Evolutionary conservation across 192 early-diverging fungal genomes (phyloP).

Genomic region (Mycoemilia scoparia): DNA sequence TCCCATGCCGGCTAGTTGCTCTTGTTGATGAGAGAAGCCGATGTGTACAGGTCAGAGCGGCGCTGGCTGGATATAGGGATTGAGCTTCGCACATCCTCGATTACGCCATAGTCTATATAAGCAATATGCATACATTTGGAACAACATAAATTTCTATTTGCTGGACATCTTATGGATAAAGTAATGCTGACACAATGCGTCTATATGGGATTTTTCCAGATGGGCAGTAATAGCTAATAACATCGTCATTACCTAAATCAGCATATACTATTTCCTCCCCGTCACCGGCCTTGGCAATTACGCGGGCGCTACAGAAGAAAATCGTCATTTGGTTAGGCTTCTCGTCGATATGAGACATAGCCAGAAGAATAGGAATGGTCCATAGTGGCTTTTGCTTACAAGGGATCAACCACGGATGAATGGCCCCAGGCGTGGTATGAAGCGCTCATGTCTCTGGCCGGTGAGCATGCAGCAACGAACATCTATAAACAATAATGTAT

Average conservation of each 20-base stretch:
- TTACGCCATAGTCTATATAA: slow-evolving; percentile 29
- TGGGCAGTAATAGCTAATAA: slow-evolving; percentile 59
- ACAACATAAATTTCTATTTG: slow-evolving; percentile 46
- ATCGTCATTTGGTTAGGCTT: too few species aligned
- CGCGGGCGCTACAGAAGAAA: too few species aligned
- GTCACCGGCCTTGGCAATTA: slow-evolving; percentile 58
- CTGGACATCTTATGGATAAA: slow-evolving; percentile 8
- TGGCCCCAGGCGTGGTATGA: slow-evolving; percentile 88
- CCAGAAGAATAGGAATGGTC: neutral
- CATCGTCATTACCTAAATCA: slow-evolving; percentile 41
- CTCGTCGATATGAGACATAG: neutral
- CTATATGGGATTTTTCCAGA: slow-evolving; percentile 55
- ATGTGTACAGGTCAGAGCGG: slow-evolving; percentile 87
- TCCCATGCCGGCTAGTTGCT: too few species aligned
- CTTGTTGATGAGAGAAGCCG: too few species aligned
- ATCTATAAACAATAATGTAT: too few species aligned
- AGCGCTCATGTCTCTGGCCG: slow-evolving; percentile 59
- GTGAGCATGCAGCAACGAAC: slow-evolving; percentile 89
- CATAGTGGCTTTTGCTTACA: too few species aligned
- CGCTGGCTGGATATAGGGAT: slow-evolving; percentile 71
- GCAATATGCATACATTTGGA: slow-evolving; percentile 34
- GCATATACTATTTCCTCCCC: slow-evolving; percentile 65
- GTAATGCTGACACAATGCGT: slow-evolving; percentile 66
- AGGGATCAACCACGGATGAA: slow-evolving; percentile 75
- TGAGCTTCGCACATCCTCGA: slow-evolving; percentile 42